A percentile compares a stretch with the other conserved stretches of the same genome.
phyloP scores from a whole-genome alignment of 2,329 filamentous ascomycete species.

The Fusarium graminum region DNA sequence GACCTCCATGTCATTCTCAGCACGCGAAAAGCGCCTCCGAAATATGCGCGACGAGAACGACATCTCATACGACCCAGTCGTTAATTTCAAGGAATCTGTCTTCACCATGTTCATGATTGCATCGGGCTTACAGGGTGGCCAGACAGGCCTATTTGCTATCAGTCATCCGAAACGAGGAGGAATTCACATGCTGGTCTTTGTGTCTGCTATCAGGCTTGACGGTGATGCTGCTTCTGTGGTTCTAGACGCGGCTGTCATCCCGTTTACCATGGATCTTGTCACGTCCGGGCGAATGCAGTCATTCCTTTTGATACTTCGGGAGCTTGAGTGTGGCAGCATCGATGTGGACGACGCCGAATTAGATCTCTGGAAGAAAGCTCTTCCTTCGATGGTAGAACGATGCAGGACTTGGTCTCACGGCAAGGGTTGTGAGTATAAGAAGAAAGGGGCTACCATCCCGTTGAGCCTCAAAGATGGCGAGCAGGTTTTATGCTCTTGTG shows the following conservation, averaged over 20 bases:
- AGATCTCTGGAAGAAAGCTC: conserved; percentile 61
- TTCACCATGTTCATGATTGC: conserved; percentile 62
- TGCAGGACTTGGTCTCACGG: conserved; percentile 63
- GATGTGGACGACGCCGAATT: conserved; percentile 69
- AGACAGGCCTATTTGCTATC: conserved; percentile 61
- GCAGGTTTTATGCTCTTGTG: conserved; percentile 61
- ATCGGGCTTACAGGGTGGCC: conserved; percentile 60
- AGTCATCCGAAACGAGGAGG: conserved; percentile 54
- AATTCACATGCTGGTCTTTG: conserved; percentile 57
- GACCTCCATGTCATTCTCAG: conserved; percentile 58
- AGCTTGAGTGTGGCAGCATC: conserved; percentile 56
- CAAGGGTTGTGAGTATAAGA: conserved; percentile 59
- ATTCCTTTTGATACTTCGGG: conserved; percentile 56
- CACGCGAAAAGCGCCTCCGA: conserved; percentile 57
- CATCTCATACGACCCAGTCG: conserved; percentile 51
- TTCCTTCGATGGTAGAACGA: conserved; percentile 62
- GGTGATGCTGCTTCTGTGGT: conserved; percentile 58
- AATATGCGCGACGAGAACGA: conserved; percentile 42
- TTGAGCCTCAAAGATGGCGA: conserved; percentile 54
- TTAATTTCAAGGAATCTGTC: conserved; percentile 64
- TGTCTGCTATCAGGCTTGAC: conserved; percentile 61
- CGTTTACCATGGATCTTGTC: conserved; percentile 56
- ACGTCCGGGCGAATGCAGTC: conserved; percentile 51
- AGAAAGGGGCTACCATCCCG: conserved; percentile 54
- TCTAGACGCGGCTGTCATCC: conserved; percentile 62